phyloP scores from a whole-genome alignment of 495 filamentous ascomycete genomes.

The Podospora didyma region DNA sequence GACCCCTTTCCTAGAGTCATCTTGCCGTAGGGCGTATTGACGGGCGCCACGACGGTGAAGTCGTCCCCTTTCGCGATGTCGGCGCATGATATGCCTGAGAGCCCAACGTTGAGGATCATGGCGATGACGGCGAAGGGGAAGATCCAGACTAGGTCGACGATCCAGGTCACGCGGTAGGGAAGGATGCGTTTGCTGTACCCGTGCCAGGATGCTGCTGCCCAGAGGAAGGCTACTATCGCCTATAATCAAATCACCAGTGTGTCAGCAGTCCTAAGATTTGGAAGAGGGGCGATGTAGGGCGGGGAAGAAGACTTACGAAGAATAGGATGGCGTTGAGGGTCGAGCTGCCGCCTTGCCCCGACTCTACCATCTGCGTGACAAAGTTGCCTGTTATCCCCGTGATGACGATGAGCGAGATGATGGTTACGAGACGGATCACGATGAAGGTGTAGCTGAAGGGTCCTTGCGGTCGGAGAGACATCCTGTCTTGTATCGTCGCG shows the following conservation, averaged over 20 bases:
- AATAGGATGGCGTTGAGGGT: constrained; percentile 5
- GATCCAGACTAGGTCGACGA: background rate
- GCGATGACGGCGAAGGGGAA: background rate
- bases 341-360: background rate
- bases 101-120: background rate
- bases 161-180: background rate
- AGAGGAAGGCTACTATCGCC: background rate
- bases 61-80: background rate
- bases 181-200: constrained; percentile 2
- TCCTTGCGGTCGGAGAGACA: constrained; percentile 10
- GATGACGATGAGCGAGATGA: constrained; percentile 1
- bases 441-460: constrained; percentile 12
- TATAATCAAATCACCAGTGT: background rate
- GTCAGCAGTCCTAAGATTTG: background rate
- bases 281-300: background rate
- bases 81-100: background rate
- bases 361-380: background rate
- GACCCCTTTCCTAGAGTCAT: constrained; percentile 3
- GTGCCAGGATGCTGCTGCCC: background rate
- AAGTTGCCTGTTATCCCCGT: constrained; percentile 10
- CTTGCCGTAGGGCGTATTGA: background rate
- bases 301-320: constrained; percentile 1
- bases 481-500: background rate
- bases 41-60: background rate
- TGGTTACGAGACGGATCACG: background rate